Evolutionary conservation across 2,329 filamentous ascomycete species (phyloP), one percentile per base, ranked within the genome.

Genomic region (Aspergillus novoparasiticus): DNA sequence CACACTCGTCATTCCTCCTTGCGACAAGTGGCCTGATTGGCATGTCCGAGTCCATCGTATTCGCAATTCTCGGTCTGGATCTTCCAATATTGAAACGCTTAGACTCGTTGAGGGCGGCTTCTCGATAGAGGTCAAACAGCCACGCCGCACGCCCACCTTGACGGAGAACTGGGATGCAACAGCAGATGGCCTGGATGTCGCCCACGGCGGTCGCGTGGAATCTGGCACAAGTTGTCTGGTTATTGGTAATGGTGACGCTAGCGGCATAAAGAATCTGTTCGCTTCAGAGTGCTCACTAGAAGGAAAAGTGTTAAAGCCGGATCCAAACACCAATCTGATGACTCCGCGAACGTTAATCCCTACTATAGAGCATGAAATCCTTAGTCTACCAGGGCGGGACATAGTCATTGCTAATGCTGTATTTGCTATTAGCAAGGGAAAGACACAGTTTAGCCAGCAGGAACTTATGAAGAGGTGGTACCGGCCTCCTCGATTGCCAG

Each of bases 21-120:
- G 48, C 5, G 56, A 67, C 36, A 5, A 28, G 6, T 68, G 64
- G 58, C 67, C 68, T 0, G 68, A 65, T 11, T 69, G 68, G 68
- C 67, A 70, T 58, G 46, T 67, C 9, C 58, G 68, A n/a, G 12
- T 69, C 6, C 68, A 70, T 28, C 61, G 63, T 8, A 32, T 68
- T 28, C 59, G 50, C 11, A n/a, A 26, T 8, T 6, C 54, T 16
- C 54, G 5, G 23, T 1, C n/a, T 8, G 43, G 12, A 5, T 21
- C 16, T 4, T 12, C 19, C 9, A 12, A 12, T 10, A 4, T 50
- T 16, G 58, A 64, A n/a, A 14, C 2, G 4, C 6, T 65, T 9
- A 30, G 55, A 1, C 8, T 65, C 0, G 43, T 65, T 6, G 63
- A 65, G 23, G 59, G 56, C 5, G 34, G 26, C 1, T 51, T 61